Conservation (phyloP, 176 grass and related monocot species). For the Cenchrus purpureus region DNA sequence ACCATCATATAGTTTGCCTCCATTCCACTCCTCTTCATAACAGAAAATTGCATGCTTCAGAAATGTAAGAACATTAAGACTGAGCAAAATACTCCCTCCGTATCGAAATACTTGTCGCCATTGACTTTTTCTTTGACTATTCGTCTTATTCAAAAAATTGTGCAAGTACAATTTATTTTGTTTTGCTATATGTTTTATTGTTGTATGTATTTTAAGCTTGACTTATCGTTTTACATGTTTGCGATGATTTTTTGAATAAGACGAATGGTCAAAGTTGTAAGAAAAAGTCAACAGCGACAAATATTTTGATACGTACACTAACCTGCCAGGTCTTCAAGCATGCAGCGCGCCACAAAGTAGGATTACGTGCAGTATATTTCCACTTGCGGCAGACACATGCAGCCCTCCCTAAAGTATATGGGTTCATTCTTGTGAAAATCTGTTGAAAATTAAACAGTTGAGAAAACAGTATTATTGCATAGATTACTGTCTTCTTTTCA, state of each 20-base stretch:
- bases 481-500: slow-evolving; percentile 17
- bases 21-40: slow-evolving; percentile 65
- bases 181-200: no score
- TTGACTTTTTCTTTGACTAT: no score
- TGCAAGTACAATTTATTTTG: no score
- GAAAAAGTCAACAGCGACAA: no score
- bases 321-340: slow-evolving; percentile 97
- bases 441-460: slow-evolving; percentile 44
- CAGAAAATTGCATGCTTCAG: slow-evolving; percentile 36
- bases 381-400: slow-evolving; percentile 89
- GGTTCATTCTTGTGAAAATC: slow-evolving; percentile 85
- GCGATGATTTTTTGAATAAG: no score
- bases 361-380: slow-evolving; percentile 90
- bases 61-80: slow-evolving; percentile 15
- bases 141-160: no score
- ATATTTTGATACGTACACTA: background rate
- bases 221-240: no score
- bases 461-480: slow-evolving; percentile 15
- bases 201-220: no score
- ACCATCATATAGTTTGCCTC: slow-evolving; percentile 78
- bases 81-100: slow-evolving; percentile 12
- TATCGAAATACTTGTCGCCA: no score
- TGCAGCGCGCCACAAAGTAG: slow-evolving; percentile 72
- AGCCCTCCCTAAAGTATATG: slow-evolving; percentile 85
- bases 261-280: no score